Conservation (phyloP, 192 early-diverging fungal genomes). For the Podila epicladia region DNA sequence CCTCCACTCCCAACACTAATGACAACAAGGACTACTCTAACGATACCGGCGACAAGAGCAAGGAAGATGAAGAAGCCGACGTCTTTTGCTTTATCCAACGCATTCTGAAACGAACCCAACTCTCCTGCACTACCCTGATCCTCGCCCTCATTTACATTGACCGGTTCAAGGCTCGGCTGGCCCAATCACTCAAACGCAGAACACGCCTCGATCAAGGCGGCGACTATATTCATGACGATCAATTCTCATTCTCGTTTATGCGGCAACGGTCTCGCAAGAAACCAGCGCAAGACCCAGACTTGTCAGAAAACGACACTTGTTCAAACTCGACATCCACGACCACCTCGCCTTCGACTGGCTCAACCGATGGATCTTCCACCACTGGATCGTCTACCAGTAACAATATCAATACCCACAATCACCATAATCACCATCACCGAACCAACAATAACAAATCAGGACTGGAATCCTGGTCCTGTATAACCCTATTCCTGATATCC, state of each 20-base stretch:
- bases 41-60: neutral
- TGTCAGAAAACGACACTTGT: neutral
- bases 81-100: slow-evolving; percentile 59
- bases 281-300: neutral
- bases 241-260: slow-evolving; percentile 9
- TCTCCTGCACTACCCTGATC: slow-evolving; percentile 58
- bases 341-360: neutral
- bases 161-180: slow-evolving; percentile 46
- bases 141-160: slow-evolving; percentile 60
- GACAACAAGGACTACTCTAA: neutral
- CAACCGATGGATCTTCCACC: neutral
- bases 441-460: neutral
- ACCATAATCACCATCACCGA: neutral
- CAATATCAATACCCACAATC: neutral
- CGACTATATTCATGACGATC: slow-evolving; percentile 23
- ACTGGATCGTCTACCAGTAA: neutral
- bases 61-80: slow-evolving; percentile 19
- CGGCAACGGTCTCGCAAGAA: neutral
- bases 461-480: slow-evolving; percentile 50
- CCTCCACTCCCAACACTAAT: neutral
- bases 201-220: slow-evolving; percentile 34
- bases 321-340: neutral
- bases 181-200: slow-evolving; percentile 11
- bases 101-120: slow-evolving; percentile 58
- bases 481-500: slow-evolving; percentile 56